Percentiles rank a stretch among this genome's conserved stretches.
These are phyloP conservation scores for Stygiomarasmius scandens DNA, from an alignment of 1,284 basidiomycete genomes.

Conservation along the genomic window DNA sequence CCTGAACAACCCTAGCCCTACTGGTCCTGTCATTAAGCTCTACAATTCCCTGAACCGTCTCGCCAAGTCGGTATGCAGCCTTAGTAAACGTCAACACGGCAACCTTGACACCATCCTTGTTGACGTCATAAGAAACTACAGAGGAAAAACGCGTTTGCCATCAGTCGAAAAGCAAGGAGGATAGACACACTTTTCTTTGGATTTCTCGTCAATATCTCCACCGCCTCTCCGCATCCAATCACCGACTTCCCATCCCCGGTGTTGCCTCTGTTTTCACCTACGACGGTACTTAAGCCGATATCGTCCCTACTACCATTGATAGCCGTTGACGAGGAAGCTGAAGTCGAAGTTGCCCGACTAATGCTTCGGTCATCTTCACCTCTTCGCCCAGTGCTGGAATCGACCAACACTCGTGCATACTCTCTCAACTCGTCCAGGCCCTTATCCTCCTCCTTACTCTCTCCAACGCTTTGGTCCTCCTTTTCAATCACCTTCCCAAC, in stretches of 20 bases:
- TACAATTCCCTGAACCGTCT: conserved; percentile 87
- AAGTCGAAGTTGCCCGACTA: too few relatives aligned
- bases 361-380: background rate
- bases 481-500: background rate
- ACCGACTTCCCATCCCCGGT: conserved; percentile 41
- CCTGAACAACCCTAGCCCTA: conserved; percentile 73
- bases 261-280: background rate
- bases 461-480: background rate
- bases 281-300: background rate
- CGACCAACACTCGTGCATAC: conserved; percentile 35
- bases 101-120: conserved; percentile 85
- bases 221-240: conserved; percentile 82
- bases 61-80: conserved; percentile 85
- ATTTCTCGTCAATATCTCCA: conserved; percentile 88
- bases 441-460: background rate
- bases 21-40: conserved; percentile 73
- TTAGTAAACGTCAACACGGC: conserved; percentile 91
- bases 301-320: background rate
- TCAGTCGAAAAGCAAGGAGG: conserved; percentile 4
- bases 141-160: conserved; percentile 1
- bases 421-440: conserved; percentile 32
- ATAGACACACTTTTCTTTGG: conserved; percentile 67
- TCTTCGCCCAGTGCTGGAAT: background rate
- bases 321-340: background rate
- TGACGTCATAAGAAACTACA: conserved; percentile 88